A percentile compares a stretch with the other conserved stretches of the same genome.
Conservation (phyloP, 2,329 filamentous ascomycete genomes). For the Aspergillus aculeatus region DNA sequence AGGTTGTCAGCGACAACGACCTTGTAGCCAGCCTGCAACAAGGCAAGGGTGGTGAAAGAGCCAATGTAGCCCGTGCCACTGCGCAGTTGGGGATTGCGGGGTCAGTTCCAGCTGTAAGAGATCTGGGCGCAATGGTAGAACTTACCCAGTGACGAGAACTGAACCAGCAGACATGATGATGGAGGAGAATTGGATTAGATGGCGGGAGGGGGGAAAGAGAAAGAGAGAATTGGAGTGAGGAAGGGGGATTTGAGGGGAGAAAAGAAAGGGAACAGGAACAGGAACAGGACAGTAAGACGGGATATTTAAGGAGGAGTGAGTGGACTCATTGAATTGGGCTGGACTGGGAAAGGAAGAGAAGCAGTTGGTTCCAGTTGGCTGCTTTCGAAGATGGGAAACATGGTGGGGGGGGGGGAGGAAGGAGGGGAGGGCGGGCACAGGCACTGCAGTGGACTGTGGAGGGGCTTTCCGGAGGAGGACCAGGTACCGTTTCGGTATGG, state of each 20-base stretch:
- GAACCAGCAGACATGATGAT: constrained; percentile 74
- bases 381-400: constrained; percentile 3
- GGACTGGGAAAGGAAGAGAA: too few relatives aligned
- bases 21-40: constrained; percentile 92
- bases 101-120: constrained; percentile 14
- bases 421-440: not conserved
- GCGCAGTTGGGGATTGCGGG: constrained; percentile 20
- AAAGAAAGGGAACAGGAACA: constrained; percentile 9
- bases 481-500: not conserved
- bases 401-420: not conserved
- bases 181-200: constrained; percentile 7
- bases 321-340: too few relatives aligned
- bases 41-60: constrained; percentile 89
- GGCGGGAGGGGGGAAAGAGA: not conserved
- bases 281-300: constrained; percentile 9
- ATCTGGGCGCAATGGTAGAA: constrained; percentile 9
- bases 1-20: constrained; percentile 95
- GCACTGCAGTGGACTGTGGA: not conserved
- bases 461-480: not conserved
- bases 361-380: too few relatives aligned
- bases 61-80: constrained; percentile 99
- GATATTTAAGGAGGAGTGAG: constrained; percentile 16
- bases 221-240: constrained; percentile 7
- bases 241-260: constrained; percentile 9
- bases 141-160: constrained; percentile 89